Evolutionary conservation across 441 rosid genomes (phyloP), one percentile per base, ranked within the genome.

Genomic region (Corymbia calophylla): DNA sequence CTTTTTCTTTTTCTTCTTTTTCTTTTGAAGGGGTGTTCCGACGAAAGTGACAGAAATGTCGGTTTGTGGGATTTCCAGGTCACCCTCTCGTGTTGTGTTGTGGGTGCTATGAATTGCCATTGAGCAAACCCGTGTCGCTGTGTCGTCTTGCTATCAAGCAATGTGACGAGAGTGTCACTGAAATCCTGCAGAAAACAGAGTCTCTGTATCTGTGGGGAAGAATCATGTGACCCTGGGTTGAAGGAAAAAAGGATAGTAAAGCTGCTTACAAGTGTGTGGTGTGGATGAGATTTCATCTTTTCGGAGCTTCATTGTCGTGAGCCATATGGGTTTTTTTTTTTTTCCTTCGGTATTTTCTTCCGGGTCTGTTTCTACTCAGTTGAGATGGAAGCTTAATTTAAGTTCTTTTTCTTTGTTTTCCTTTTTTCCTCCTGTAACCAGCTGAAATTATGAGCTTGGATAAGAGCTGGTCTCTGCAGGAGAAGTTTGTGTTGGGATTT

Each of bases 31-130:
- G 80, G 21, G 84, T 48, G 53, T 5, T 32, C n/a, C 47, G 21
- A 39, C 14, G 77, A 35, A 77, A 27, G 73, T 86, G 51, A 89
- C 64, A 32, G 44, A 70, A 70, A 88, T 93, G 94, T 91, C 93
- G 88, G 92, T 62, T 91, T 90, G 81, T 91, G 90, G 58, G 39
- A 87, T 82, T 93, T 88, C 86, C 90, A 39, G 84, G 90, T 91
- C 92, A 89, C 53, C 86, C 80, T 48, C 87, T 47, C 35, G 84
- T 25, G 53, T 21, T 44, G 53, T 77, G n/a, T 23, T 12, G 14
- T 23, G 84, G 51, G 27, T 77, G 84, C 84, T 23, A 23, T 77
- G n/a, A 77, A 23, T 77, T 77, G 53, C 84, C 84, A 47, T 77
- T 39, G 60, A 13, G n/a, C 53, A 12, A 23, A 29, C 51, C 54